A percentile compares a stretch with the other conserved stretches of the same genome.
Conservation (phyloP, 176 grass and related monocot genomes). For the Aegilops tauschii region DNA sequence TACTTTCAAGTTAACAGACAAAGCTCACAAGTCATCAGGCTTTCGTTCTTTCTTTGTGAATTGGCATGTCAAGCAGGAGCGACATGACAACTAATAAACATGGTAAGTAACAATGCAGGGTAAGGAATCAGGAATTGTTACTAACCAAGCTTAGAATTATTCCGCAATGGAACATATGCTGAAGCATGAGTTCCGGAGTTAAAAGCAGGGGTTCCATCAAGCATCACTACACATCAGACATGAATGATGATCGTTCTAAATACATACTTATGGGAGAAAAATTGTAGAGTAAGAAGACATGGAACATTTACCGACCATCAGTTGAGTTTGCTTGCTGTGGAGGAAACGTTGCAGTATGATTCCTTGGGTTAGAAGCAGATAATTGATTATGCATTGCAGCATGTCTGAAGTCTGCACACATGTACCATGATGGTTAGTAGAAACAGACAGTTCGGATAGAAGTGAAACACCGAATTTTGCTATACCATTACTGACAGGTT, state of each 20-base stretch:
- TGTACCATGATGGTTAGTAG: not conserved
- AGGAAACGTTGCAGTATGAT: not conserved
- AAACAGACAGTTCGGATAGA: not conserved
- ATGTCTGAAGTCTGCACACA: not conserved
- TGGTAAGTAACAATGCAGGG: not conserved
- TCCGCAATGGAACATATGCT: not conserved
- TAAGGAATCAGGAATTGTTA: not conserved
- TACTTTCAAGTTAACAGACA: not conserved
- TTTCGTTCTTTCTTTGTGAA: not conserved
- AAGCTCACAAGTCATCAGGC: not conserved
- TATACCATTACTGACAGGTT: constrained; percentile 4
- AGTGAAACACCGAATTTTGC: not conserved
- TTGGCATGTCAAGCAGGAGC: not conserved
- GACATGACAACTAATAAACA: not conserved
- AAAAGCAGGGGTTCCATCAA: not conserved
- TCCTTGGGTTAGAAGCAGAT: not conserved
- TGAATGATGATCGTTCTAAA: not conserved
- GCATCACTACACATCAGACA: not conserved
- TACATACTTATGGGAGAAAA: not conserved
- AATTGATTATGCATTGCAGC: not conserved
- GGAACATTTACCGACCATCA: constrained; percentile 1
- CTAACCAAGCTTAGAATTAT: not conserved
- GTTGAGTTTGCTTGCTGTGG: not conserved
- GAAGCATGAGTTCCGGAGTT: not conserved
- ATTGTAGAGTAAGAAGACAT: not conserved